phyloP scores from a whole-genome alignment of 352 stramenopile species.

The Phytophthora quininea region DNA sequence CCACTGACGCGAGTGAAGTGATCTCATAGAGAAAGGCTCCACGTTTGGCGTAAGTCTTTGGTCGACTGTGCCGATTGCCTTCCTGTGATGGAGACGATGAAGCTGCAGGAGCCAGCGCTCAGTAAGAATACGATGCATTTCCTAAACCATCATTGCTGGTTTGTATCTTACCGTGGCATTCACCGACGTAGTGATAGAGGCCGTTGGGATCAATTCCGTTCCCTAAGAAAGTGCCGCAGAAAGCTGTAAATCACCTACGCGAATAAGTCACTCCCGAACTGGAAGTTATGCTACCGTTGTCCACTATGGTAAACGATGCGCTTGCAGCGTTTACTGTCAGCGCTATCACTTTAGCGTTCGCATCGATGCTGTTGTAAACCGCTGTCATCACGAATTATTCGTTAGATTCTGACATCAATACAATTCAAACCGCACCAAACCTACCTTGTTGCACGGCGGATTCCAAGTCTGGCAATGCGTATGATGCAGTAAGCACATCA shows the following conservation, averaged over 20 bases:
- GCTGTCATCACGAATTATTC: constrained; percentile 31
- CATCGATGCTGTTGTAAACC: constrained; percentile 80
- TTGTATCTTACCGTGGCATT: constrained; percentile 40
- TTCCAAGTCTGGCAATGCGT: constrained; percentile 61
- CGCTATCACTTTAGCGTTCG: constrained; percentile 50
- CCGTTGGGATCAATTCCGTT: constrained; percentile 58
- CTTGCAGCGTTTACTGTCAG: constrained; percentile 48
- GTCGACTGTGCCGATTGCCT: not conserved
- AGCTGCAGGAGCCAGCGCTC: constrained; percentile 24
- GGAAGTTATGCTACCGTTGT: constrained; percentile 59
- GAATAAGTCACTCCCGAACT: not conserved
- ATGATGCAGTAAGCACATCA: constrained; percentile 60
- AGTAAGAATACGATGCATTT: not conserved
- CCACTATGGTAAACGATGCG: constrained; percentile 61
- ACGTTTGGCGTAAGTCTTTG: constrained; percentile 42
- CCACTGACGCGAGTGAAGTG: constrained; percentile 37
- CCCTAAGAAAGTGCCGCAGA: constrained; percentile 36
- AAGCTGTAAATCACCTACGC: not conserved
- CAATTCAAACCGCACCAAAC: constrained; percentile 2
- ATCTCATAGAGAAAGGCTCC: constrained; percentile 66
- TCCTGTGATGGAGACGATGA: constrained; percentile 28
- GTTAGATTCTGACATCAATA: not conserved
- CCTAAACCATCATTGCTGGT: too few relatives aligned
- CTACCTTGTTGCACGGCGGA: constrained; percentile 73
- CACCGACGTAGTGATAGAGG: constrained; percentile 57